phyloP scores from a whole-genome alignment of 106 monocot genomes.

The Apostasia shenzhenica region DNA sequence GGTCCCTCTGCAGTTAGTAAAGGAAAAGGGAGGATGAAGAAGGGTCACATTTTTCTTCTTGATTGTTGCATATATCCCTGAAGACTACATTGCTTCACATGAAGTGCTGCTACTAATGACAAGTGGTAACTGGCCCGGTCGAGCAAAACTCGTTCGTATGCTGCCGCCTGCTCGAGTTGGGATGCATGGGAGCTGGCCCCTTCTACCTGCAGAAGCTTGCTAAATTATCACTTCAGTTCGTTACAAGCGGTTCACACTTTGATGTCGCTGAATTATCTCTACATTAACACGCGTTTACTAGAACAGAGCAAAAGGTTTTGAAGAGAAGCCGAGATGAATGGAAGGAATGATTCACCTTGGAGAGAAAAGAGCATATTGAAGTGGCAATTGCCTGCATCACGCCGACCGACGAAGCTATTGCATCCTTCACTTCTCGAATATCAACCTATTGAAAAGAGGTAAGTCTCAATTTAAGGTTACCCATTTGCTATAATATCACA shows the following conservation, averaged over 20 bases:
- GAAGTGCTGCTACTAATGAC: slow-evolving; percentile 39
- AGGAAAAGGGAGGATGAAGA: too few species aligned
- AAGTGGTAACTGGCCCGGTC: slow-evolving; percentile 40
- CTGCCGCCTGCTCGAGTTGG: slow-evolving; percentile 35
- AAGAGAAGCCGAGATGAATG: background rate
- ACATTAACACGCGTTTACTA: background rate
- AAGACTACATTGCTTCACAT: slow-evolving; percentile 59
- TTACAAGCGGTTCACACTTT: background rate
- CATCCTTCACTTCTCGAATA: slow-evolving; percentile 25
- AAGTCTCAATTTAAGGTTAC: background rate
- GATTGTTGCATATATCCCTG: slow-evolving; percentile 36
- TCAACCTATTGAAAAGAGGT: slow-evolving; percentile 21
- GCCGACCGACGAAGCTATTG: slow-evolving; percentile 25
- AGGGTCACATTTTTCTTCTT: background rate
- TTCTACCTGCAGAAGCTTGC: slow-evolving; percentile 26
- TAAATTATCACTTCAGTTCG: background rate
- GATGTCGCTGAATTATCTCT: background rate
- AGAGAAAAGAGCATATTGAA: slow-evolving; percentile 18
- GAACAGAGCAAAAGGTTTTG: background rate
- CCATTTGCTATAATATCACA: background rate
- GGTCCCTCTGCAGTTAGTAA: too few species aligned
- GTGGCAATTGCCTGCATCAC: slow-evolving; percentile 30
- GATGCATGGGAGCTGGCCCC: slow-evolving; percentile 23
- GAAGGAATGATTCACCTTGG: slow-evolving; percentile 12
- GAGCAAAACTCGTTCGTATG: slow-evolving; percentile 32